A percentile compares a stretch with the other conserved stretches of the same genome.
phyloP scores from a whole-genome alignment of 495 filamentous ascomycete species.

The Aspergillus nidulans region DNA sequence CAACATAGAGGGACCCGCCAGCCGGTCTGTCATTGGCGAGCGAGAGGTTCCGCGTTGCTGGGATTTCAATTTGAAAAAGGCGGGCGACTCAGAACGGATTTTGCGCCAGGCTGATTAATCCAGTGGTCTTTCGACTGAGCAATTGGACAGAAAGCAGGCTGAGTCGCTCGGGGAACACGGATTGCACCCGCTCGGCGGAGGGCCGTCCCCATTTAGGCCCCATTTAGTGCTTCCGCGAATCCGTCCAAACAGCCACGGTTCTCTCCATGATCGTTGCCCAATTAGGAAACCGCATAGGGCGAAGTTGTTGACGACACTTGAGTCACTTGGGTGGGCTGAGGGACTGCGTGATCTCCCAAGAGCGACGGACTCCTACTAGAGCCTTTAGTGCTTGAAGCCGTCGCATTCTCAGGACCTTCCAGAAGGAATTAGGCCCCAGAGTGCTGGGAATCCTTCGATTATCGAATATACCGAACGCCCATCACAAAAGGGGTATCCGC shows the following conservation, averaged over 20 bases:
- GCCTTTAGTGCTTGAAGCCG: conserved; percentile 5
- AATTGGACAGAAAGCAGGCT: neutral
- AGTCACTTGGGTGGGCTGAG: neutral
- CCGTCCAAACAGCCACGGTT: neutral
- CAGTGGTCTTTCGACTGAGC: conserved; percentile 6
- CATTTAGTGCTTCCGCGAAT: conserved; percentile 4
- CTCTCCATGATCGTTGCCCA: neutral
- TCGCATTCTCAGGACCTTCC: conserved; percentile 15
- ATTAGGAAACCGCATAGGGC: neutral
- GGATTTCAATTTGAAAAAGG: neutral
- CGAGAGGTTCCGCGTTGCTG: neutral
- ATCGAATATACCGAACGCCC: neutral
- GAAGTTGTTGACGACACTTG: neutral
- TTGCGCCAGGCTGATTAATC: neutral
- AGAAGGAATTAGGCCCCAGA: conserved; percentile 21
- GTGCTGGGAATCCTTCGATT: neutral
- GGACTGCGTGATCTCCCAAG: neutral
- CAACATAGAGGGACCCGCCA: neutral
- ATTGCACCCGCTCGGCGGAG: conserved; percentile 20
- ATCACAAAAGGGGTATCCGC: neutral
- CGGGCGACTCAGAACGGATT: neutral
- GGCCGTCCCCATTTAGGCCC: conserved; percentile 21
- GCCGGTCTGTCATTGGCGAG: neutral
- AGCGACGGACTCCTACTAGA: neutral
- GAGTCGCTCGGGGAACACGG: conserved; percentile 22